Evolutionary conservation across 148 eudicot genomes (phyloP).

Genomic region (Rhododendron ovatum): DNA sequence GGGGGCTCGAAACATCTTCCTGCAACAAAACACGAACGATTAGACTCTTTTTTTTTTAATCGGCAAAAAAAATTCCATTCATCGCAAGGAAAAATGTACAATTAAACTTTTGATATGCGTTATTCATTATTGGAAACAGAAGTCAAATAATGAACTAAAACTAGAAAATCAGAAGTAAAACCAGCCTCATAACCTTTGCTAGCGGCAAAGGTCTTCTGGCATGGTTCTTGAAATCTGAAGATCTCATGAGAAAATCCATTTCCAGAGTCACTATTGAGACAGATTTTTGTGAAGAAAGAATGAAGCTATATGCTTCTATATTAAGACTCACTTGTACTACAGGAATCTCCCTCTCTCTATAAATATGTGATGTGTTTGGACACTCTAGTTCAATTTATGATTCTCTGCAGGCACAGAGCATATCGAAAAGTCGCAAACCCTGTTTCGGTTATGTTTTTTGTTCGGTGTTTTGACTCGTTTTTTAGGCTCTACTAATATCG

Average conservation of each 20-base stretch:
- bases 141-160: too few species aligned
- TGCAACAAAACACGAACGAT: conserved; percentile 22
- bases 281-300: not conserved
- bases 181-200: not conserved
- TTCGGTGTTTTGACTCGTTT: not conserved
- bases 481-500: not conserved
- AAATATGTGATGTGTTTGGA: not conserved
- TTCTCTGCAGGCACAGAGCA: not conserved
- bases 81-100: too few species aligned
- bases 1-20: conserved; percentile 66
- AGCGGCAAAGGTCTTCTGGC: not conserved
- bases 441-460: not conserved
- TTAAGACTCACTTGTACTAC: not conserved
- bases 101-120: not conserved
- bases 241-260: not conserved
- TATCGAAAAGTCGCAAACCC: not conserved
- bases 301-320: not conserved
- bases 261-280: not conserved
- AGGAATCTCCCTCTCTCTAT: not conserved
- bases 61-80: too few species aligned
- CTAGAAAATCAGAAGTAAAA: not conserved
- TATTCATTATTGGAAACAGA: not conserved
- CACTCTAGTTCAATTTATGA: not conserved
- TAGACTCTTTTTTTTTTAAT: not conserved
- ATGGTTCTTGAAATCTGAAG: not conserved